Evolutionary conservation across 495 filamentous ascomycete species (phyloP).

Genomic region (Amorphotheca resinae): DNA sequence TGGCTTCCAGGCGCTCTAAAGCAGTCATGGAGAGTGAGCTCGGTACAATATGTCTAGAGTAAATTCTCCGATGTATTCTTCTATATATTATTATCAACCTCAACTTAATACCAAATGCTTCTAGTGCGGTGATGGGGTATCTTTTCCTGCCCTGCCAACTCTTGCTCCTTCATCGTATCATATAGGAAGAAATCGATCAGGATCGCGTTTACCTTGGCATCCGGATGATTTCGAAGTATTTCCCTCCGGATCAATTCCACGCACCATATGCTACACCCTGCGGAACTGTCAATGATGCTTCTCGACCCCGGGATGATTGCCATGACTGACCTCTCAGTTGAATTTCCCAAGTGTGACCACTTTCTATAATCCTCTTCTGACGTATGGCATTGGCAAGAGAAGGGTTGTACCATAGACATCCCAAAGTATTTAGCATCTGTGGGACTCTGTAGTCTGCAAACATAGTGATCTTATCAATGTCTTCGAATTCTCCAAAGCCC

Average conservation of each 20-base stretch:
- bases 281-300: not conserved
- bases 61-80: too few species aligned
- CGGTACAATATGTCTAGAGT: too few species aligned
- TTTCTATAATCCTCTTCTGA: conserved; percentile 46
- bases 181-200: conserved; percentile 96
- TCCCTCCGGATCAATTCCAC: conserved; percentile 82
- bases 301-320: not conserved
- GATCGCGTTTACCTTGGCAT: conserved; percentile 67
- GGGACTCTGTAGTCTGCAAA: conserved; percentile 97
- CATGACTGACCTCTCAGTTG: conserved; percentile 60
- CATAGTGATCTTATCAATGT: conserved; percentile 94
- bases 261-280: conserved; percentile 79
- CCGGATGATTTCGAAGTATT: conserved; percentile 61
- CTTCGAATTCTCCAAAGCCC: conserved; percentile 68
- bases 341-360: conserved; percentile 70
- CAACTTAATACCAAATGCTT: conserved; percentile 82
- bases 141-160: conserved; percentile 42
- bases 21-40: too few species aligned
- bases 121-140: conserved; percentile 89
- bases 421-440: conserved; percentile 78
- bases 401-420: conserved; percentile 74
- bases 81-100: not conserved
- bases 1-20: too few species aligned
- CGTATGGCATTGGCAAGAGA: conserved; percentile 58
- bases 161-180: conserved; percentile 78